phyloP scores from a whole-genome alignment of 2,329 filamentous ascomycete genomes.

The Orbilia oligospora region DNA sequence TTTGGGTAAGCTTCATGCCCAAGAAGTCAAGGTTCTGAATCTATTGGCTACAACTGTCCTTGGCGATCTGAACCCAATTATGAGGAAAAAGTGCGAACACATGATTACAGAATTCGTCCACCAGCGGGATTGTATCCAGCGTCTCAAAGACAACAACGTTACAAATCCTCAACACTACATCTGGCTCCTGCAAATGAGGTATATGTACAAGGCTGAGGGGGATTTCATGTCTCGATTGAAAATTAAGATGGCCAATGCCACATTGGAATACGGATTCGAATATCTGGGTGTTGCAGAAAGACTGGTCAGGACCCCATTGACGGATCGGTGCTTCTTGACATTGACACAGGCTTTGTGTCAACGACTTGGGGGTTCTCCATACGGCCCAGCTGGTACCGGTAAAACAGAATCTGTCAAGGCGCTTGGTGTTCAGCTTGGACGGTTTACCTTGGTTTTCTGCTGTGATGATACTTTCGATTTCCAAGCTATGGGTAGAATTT shows the following conservation, averaged over 20 bases:
- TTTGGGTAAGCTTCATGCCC: conserved; percentile 80
- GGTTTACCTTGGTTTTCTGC: conserved; percentile 98
- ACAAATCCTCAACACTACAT: conserved; percentile 83
- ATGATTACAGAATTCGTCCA: conserved; percentile 99
- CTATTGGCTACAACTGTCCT: conserved; percentile 90
- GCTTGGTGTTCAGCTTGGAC: conserved; percentile 92
- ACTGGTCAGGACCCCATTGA: conserved; percentile 94
- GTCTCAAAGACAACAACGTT: conserved; percentile 82
- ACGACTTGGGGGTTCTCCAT: conserved; percentile 93
- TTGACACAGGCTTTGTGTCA: conserved; percentile 96
- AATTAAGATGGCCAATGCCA: conserved; percentile 97
- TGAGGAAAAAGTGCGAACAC: conserved; percentile 97
- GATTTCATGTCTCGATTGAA: conserved; percentile 85
- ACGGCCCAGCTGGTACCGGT: conserved; percentile 96
- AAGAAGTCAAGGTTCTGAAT: conserved; percentile 86
- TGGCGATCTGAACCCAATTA: conserved; percentile 86
- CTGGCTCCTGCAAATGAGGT: conserved; percentile 98
- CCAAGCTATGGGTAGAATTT: conserved; percentile 99
- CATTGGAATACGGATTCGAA: conserved; percentile 95
- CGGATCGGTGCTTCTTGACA: conserved; percentile 97
- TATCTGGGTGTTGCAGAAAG: conserved; percentile 97
- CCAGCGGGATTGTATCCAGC: conserved; percentile 92
- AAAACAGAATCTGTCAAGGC: conserved; percentile 99
- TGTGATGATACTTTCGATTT: conserved; percentile 99
- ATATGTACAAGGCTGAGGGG: conserved; percentile 86